phyloP scores from a whole-genome alignment of 208 protist species.

The Plasmodiophora brassicae region DNA sequence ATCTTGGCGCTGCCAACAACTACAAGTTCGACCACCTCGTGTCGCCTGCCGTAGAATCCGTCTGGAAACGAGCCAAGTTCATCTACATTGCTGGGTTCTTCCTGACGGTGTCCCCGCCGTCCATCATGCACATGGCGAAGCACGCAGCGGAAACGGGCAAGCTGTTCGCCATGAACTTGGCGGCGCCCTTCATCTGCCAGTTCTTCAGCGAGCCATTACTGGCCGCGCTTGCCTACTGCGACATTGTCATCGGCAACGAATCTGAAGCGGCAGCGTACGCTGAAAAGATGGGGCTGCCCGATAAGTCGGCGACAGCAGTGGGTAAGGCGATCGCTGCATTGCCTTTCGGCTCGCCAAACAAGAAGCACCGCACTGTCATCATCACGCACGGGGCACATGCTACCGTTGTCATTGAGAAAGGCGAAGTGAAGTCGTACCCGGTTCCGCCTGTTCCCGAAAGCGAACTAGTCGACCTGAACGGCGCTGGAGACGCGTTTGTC shows the following conservation, averaged over 20 bases:
- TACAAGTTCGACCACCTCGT: neutral
- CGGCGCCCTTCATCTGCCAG: neutral
- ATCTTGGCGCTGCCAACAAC: constrained; percentile 49
- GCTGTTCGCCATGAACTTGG: constrained; percentile 31
- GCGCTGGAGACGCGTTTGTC: constrained; percentile 55
- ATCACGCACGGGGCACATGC: neutral
- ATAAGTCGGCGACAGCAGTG: neutral
- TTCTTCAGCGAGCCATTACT: neutral
- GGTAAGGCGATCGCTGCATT: neutral
- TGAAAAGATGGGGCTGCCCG: neutral
- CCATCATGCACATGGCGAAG: constrained; percentile 36
- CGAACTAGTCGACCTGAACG: constrained; percentile 52
- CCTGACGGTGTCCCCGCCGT: constrained; percentile 38
- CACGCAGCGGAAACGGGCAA: constrained; percentile 16
- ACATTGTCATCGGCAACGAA: constrained; percentile 25
- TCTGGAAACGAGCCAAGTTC: neutral
- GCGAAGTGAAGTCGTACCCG: neutral
- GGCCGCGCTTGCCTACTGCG: neutral
- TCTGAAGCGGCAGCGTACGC: neutral
- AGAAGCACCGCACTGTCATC: neutral
- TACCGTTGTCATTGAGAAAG: neutral
- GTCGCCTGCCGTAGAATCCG: neutral
- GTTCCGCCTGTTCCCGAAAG: neutral
- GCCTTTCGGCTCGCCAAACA: neutral
- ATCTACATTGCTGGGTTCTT: constrained; percentile 34